phyloP scores from a whole-genome alignment of 2,329 filamentous ascomycete species.

The Trichoderma atroviride region DNA sequence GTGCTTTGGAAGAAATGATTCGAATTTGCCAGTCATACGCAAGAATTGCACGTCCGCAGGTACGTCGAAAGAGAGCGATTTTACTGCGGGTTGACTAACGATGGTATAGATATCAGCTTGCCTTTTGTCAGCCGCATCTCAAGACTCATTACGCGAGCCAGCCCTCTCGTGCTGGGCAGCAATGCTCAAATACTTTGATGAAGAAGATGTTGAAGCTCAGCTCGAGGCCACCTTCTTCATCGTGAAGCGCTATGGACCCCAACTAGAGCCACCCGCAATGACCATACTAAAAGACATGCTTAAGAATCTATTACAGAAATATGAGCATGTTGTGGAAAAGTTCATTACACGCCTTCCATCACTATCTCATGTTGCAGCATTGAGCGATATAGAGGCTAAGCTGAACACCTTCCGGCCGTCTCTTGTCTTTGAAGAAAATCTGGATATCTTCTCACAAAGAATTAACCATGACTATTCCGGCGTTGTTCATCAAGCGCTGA shows the following conservation, averaged over 20 bases:
- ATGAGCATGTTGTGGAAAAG: constrained; percentile 62
- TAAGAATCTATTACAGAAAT: constrained; percentile 63
- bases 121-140: constrained; percentile 78
- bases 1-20: constrained; percentile 87
- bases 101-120: constrained; percentile 78
- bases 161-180: constrained; percentile 84
- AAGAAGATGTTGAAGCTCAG: constrained; percentile 76
- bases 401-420: constrained; percentile 65
- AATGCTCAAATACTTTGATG: constrained; percentile 73
- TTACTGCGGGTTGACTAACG: constrained; percentile 6
- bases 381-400: constrained; percentile 68
- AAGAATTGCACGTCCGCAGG: constrained; percentile 81
- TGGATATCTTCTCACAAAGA: constrained; percentile 72
- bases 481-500: constrained; percentile 79
- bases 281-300: constrained; percentile 65
- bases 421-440: constrained; percentile 55
- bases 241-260: constrained; percentile 77
- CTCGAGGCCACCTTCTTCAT: constrained; percentile 90
- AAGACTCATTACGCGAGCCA: constrained; percentile 71
- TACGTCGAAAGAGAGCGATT: constrained; percentile 42
- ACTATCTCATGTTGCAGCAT: constrained; percentile 67
- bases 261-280: constrained; percentile 64
- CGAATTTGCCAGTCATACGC: constrained; percentile 72
- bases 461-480: constrained; percentile 81
- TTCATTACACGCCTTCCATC: constrained; percentile 79